A percentile compares a stretch with the other conserved stretches of the same genome.
Evolutionary conservation across 2,329 filamentous ascomycete species (phyloP).

Genomic region (Colletotrichum karsti): DNA sequence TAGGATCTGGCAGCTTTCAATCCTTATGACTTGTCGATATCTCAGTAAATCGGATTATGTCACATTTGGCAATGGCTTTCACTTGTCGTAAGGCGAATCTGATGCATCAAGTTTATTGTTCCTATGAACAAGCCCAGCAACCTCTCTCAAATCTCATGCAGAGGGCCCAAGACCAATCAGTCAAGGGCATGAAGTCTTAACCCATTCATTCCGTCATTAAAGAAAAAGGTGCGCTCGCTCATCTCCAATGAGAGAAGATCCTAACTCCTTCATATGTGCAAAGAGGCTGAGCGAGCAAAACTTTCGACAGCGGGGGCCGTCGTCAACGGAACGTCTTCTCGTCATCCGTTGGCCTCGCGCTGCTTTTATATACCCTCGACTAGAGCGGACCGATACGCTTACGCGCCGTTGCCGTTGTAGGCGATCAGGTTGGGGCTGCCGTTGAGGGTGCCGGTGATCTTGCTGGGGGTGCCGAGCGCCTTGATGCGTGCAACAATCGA

Average conservation of each 20-base stretch:
- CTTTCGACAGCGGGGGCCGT: neutral
- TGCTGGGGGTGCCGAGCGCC: constrained; percentile 47
- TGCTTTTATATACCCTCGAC: neutral
- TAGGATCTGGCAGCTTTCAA: neutral
- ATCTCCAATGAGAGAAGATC: neutral
- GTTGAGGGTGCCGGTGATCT: constrained; percentile 41
- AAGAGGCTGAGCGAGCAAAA: neutral
- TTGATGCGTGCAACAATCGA: constrained; percentile 51
- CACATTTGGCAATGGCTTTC: neutral
- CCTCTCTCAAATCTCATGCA: neutral
- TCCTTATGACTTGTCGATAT: neutral
- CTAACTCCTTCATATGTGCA: neutral
- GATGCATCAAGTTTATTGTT: constrained; percentile 4
- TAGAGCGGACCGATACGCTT: neutral
- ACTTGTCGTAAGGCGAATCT: neutral
- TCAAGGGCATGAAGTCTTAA: neutral
- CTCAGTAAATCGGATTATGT: neutral
- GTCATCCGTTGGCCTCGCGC: neutral
- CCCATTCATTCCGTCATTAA: neutral
- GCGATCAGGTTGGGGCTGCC: constrained; percentile 54
- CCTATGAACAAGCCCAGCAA: neutral
- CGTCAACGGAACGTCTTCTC: constrained; percentile 10
- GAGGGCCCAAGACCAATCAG: neutral
- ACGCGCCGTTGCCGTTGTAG: constrained; percentile 50
- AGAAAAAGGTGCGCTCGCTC: neutral